A percentile compares a stretch with the other conserved stretches of the same genome.
Evolutionary conservation across 2,329 filamentous ascomycete genomes (phyloP).

Genomic region (Zopfia rhizophila): DNA sequence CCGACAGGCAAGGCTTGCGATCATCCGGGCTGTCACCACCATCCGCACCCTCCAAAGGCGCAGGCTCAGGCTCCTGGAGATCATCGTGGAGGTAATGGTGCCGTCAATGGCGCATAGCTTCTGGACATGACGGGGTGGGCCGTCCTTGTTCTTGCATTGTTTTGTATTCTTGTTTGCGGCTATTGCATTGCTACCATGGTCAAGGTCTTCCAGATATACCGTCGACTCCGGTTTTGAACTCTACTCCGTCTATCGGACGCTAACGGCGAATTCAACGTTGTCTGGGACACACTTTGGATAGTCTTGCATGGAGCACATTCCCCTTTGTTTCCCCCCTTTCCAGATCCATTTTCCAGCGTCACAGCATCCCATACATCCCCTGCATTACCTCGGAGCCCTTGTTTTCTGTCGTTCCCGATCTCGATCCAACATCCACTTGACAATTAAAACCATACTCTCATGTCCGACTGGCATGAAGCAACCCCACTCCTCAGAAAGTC

Average conservation of each 20-base stretch:
- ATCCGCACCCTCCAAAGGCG: constrained; percentile 36
- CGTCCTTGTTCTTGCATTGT: constrained; percentile 49
- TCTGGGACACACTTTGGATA: constrained; percentile 8
- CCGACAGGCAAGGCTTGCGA: constrained; percentile 36
- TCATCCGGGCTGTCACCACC: constrained; percentile 43
- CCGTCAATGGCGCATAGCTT: constrained; percentile 45
- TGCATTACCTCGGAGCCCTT: constrained; percentile 20
- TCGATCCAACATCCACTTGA: constrained; percentile 2
- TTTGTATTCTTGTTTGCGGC: constrained; percentile 39
- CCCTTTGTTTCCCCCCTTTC: constrained; percentile 1
- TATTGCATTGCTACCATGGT: constrained; percentile 39
- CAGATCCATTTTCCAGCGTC: constrained; percentile 10
- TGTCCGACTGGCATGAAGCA: constrained; percentile 8
- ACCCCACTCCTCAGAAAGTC: too few relatives aligned
- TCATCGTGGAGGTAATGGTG: constrained; percentile 32
- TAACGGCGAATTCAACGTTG: too few relatives aligned
- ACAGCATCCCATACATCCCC: constrained; percentile 21
- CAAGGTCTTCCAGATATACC: constrained; percentile 19
- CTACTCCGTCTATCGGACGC: neutral
- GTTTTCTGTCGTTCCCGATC: constrained; percentile 20
- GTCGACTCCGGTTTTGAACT: neutral
- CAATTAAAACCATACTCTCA: constrained; percentile 12
- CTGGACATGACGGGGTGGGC: constrained; percentile 52
- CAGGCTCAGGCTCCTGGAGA: constrained; percentile 37
- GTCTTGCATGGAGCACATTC: constrained; percentile 1